Base-by-base conservation (phyloP, 352 stramenopile species). In the Globisporangium apiculatum region DNA sequence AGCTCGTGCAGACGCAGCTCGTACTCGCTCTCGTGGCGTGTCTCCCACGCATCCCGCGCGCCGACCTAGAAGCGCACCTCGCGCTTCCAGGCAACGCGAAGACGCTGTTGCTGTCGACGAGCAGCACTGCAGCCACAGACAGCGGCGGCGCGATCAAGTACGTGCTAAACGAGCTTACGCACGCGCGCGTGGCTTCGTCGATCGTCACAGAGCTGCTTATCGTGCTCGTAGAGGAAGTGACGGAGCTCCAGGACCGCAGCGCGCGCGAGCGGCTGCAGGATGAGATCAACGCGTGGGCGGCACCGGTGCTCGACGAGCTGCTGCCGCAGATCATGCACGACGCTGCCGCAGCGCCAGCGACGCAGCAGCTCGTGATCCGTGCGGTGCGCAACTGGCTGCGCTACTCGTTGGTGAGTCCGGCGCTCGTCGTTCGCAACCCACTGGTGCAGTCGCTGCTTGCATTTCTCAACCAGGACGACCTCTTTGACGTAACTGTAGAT, bases 401-500 rank as follows among this genome's bases (percentile, higher is more conserved):
- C 2, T 86, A 79, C 51, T 66, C 76, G n/a, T 67, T 48, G 18
- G 71, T 91, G 31, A 52, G 55, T 8, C 47, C 79, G 0, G 61
- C 67, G 0, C 60, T 77, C 12, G 73, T 88, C 38, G 64, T 87
- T 12, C 66, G 69, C 46, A 95, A 91, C 60, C 69, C 79, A 9
- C 57, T 95, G 37, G 47, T 91, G 50, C 82, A 89, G 59, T 86
- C 79, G 35, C 60, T 92, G 38, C 35, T 87, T 2, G 67, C 60
- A 41, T 91, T 91, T 54, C 53, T 93, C 11, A 64, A 60, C 17
- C 70, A 81, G 41, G 83, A 90, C 36, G 84, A 93, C 38, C 68
- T 97, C 7, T 95, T 96, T 52, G 87, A 96, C 53, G 81, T 74
- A 2, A 66, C 80, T 8, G 83, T 95, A 7, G 89, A 97, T 53